phyloP scores from a whole-genome alignment of 768 basidiomycete genomes.

The Russula virescens region DNA sequence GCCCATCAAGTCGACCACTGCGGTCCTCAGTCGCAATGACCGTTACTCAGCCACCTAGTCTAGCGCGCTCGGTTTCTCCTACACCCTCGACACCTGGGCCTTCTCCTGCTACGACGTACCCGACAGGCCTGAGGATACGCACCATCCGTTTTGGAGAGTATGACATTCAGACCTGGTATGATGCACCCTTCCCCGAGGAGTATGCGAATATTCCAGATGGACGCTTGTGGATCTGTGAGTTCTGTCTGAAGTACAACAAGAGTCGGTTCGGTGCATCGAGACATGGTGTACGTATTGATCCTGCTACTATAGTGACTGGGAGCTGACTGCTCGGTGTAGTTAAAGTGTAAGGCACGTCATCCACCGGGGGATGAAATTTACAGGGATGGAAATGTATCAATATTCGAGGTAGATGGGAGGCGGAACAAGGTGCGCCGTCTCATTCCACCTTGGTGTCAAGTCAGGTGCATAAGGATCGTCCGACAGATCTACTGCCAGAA shows the following conservation, averaged over 20 bases:
- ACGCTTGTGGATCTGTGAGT: conserved; percentile 93
- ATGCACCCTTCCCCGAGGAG: conserved; percentile 98
- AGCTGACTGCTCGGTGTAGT: conserved; percentile 38
- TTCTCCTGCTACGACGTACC: conserved; percentile 20
- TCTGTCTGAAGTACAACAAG: conserved; percentile 97
- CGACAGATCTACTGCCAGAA: conserved; percentile 96
- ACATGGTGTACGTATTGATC: conserved; percentile 62
- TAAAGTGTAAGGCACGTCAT: conserved; percentile 92
- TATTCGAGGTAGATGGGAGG: conserved; percentile 97
- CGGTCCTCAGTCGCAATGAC: conserved; percentile 48
- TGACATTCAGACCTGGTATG: conserved; percentile 98
- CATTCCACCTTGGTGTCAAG: neutral
- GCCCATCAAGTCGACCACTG: conserved; percentile 55
- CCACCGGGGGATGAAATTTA: conserved; percentile 99
- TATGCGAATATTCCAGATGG: conserved; percentile 91
- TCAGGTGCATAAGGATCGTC: neutral
- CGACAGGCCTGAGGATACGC: conserved; percentile 60
- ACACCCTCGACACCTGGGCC: conserved; percentile 35
- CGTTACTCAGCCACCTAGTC: conserved; percentile 29
- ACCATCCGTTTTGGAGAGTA: conserved; percentile 85
- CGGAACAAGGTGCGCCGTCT: conserved; percentile 74
- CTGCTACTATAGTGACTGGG: neutral
- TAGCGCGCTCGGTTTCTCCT: conserved; percentile 30
- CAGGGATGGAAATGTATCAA: conserved; percentile 77
- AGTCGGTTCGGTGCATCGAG: conserved; percentile 79